phyloP scores from a whole-genome alignment of 768 basidiomycete species.

The Trametes cinnabarina region DNA sequence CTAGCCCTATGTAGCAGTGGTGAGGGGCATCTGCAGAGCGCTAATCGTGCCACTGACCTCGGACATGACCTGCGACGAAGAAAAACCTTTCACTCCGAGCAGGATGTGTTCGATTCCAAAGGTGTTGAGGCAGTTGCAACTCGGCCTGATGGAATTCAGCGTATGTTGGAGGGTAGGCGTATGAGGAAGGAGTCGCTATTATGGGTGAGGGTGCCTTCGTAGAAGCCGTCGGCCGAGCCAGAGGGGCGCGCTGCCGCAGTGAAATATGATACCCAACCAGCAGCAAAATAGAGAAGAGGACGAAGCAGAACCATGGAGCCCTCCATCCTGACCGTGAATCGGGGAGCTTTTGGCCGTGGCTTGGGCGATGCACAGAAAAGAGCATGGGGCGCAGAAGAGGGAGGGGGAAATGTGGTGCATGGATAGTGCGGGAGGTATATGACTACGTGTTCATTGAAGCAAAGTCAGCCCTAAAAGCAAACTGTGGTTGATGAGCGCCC shows the following conservation, averaged over 20 bases:
- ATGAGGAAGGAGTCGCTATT: not conserved
- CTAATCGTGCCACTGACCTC: not conserved
- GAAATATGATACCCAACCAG: not conserved
- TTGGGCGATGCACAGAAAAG: not conserved
- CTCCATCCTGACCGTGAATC: not conserved
- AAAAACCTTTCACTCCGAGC: slow-evolving; percentile 1
- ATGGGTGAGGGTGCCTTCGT: not conserved
- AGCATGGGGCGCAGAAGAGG: not conserved
- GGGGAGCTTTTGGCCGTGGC: not conserved
- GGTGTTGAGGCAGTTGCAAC: slow-evolving; percentile 7
- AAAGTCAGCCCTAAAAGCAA: too few relatives aligned
- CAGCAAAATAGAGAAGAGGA: not conserved
- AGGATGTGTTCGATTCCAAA: not conserved
- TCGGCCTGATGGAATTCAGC: slow-evolving; percentile 3
- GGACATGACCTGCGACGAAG: slow-evolving; percentile 3
- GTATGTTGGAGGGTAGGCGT: not conserved
- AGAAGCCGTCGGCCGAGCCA: not conserved
- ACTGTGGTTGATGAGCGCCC: too few relatives aligned
- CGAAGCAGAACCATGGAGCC: not conserved
- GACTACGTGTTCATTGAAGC: too few relatives aligned
- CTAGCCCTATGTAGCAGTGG: not conserved
- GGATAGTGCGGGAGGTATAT: too few relatives aligned
- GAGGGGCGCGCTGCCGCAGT: not conserved
- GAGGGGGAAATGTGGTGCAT: not conserved
- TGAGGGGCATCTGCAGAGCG: not conserved